A percentile compares a stretch with the other conserved stretches of the same genome.
These are phyloP conservation scores for Colletotrichum shisoi DNA, from an alignment of 2,329 filamentous ascomycete genomes.

Conservation along the genomic window DNA sequence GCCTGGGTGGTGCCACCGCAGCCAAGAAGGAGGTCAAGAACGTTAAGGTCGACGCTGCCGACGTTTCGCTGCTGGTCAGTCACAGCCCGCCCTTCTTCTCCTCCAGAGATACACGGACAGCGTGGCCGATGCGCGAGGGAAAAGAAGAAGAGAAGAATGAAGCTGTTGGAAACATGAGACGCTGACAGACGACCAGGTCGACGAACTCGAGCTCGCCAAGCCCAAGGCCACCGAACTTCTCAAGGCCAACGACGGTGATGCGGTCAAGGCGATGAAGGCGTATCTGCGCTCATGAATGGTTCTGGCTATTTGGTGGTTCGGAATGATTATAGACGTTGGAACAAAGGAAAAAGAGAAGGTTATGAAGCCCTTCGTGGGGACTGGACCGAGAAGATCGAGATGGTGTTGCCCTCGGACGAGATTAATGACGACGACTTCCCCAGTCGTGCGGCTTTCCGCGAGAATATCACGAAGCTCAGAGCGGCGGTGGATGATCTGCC, in stretches of 20 bases:
- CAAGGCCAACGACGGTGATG: slow-evolving; percentile 74
- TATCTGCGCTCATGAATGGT: slow-evolving; percentile 50
- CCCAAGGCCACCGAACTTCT: slow-evolving; percentile 77
- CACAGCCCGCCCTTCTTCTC: neutral
- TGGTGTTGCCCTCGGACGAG: too few relatives aligned
- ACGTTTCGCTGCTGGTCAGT: slow-evolving; percentile 74
- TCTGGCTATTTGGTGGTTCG: neutral
- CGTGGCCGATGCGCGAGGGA: neutral
- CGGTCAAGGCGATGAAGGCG: slow-evolving; percentile 70
- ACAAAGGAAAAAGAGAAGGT: slow-evolving; percentile 1
- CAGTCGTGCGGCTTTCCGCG: too few relatives aligned
- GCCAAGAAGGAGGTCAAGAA: slow-evolving; percentile 60
- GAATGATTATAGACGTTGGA: slow-evolving; percentile 15
- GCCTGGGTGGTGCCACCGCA: slow-evolving; percentile 55
- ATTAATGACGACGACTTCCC: too few relatives aligned
- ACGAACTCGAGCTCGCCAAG: slow-evolving; percentile 76
- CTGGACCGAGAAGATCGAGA: too few relatives aligned
- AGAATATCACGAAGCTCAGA: too few relatives aligned
- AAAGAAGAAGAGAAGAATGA: too few relatives aligned
- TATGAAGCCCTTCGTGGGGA: neutral
- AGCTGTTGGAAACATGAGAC: neutral
- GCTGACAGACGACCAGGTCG: slow-evolving; percentile 57
- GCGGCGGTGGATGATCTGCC: too few relatives aligned
- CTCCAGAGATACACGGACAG: neutral
- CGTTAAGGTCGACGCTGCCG: slow-evolving; percentile 77